Conservation (phyloP, 306 rosid genomes). For the Quercus engelmannii region DNA sequence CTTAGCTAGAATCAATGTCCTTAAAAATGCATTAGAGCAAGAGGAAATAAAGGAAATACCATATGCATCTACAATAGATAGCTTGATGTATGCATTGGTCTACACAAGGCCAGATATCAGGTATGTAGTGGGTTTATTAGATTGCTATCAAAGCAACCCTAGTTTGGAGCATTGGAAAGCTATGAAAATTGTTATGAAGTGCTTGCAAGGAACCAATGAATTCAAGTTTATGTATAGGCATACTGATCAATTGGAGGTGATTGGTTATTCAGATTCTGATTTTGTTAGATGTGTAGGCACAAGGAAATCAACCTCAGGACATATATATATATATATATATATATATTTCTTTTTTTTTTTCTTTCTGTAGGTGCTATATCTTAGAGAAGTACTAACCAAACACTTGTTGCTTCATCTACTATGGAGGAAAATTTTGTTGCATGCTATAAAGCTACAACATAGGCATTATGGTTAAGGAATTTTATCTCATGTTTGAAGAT, state of each 20-base stretch:
- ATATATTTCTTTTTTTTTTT: not conserved
- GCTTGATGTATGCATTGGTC: not conserved
- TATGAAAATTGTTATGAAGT: not conserved
- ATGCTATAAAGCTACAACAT: not conserved
- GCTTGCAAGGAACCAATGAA: not conserved
- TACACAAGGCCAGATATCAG: not conserved
- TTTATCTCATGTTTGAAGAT: too few species aligned
- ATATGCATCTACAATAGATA: not conserved
- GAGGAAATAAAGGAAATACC: not conserved
- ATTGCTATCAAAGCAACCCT: not conserved
- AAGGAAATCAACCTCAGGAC: too few species aligned
- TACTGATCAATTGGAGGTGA: not conserved
- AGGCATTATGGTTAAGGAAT: too few species aligned
- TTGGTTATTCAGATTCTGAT: too few species aligned
- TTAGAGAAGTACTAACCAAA: not conserved
- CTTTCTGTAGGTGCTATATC: not conserved
- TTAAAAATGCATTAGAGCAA: not conserved
- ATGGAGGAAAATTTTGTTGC: not conserved
- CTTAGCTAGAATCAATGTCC: not conserved
- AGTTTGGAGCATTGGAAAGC: conserved; percentile 2
- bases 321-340: too few species aligned
- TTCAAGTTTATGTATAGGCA: not conserved
- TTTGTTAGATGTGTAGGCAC: too few species aligned
- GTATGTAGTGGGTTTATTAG: not conserved
- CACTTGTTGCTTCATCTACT: not conserved